phyloP scores from a whole-genome alignment of 2,329 filamentous ascomycete species.

The Colletotrichum higginsianum region DNA sequence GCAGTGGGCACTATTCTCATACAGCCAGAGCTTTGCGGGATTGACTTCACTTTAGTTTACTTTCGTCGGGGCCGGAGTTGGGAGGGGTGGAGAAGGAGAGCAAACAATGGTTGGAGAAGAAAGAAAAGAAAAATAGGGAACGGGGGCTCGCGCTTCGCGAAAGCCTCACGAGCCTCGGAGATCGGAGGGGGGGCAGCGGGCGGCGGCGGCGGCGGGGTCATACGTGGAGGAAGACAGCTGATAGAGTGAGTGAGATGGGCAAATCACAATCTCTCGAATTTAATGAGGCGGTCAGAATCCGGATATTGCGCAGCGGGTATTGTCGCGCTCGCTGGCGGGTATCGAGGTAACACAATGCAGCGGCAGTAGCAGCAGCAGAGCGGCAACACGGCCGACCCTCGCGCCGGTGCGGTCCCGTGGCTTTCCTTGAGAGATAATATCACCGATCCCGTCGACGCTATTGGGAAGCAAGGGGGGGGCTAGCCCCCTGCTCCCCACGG shows the following conservation, averaged over 20 bases:
- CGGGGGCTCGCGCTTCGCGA: background rate
- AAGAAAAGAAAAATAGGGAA: too few species aligned
- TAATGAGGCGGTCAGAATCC: conserved; percentile 10
- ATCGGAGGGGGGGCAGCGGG: background rate
- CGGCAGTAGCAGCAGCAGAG: background rate
- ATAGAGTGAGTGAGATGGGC: background rate
- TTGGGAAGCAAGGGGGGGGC: background rate
- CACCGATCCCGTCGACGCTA: background rate
- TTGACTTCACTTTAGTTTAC: too few species aligned
- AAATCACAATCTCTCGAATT: conserved; percentile 5
- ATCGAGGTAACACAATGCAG: background rate
- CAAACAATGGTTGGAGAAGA: too few species aligned
- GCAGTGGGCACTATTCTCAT: background rate
- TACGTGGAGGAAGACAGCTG: background rate
- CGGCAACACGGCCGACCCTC: background rate
- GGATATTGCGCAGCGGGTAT: conserved; percentile 5
- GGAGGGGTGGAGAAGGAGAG: background rate
- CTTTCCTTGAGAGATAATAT: background rate
- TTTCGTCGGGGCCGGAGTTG: background rate
- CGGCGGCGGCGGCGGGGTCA: too few species aligned
- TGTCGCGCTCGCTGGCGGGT: background rate
- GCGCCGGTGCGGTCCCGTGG: conserved; percentile 17
- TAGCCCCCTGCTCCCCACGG: background rate
- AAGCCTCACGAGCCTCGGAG: conserved; percentile 1
- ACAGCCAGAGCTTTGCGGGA: background rate